These are phyloP conservation scores for Neurospora sp. DNA, from an alignment of 495 filamentous ascomycete species.

Conservation along the genomic window DNA sequence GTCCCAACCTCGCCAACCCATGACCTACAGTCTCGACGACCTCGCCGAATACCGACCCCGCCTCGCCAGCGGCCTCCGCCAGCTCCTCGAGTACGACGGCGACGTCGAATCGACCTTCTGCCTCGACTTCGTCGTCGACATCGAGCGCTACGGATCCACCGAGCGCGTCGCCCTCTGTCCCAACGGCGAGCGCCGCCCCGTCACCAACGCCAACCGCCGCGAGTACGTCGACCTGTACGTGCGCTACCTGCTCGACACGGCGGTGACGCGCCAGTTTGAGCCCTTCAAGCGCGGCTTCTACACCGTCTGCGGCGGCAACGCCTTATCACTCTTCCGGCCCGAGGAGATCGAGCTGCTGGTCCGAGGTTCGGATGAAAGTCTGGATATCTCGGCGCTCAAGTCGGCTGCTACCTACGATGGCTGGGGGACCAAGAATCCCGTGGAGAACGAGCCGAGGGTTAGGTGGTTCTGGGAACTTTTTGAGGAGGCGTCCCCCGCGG, in stretches of 20 bases:
- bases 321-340: conserved; percentile 79
- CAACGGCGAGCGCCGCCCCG: conserved; percentile 62
- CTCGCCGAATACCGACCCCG: conserved; percentile 73
- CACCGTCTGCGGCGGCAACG: conserved; percentile 86
- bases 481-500: conserved; percentile 47
- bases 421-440: conserved; percentile 44
- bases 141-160: conserved; percentile 66
- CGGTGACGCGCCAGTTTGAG: conserved; percentile 77
- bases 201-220: conserved; percentile 74
- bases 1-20: conserved; percentile 47
- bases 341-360: conserved; percentile 90
- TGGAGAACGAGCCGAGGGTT: conserved; percentile 54
- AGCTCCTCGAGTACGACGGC: conserved; percentile 74
- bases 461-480: conserved; percentile 89
- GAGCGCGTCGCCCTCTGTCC: conserved; percentile 60
- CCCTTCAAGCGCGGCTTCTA: conserved; percentile 94
- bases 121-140: conserved; percentile 70
- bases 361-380: conserved; percentile 74
- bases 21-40: conserved; percentile 71
- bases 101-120: conserved; percentile 77
- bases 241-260: conserved; percentile 66
- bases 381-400: conserved; percentile 67
- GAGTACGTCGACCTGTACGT: conserved; percentile 90
- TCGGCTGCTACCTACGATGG: conserved; percentile 77
- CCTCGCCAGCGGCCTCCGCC: conserved; percentile 65